Evolutionary conservation across 129 eudicot species (phyloP), one percentile per base, ranked within the genome.

Genomic region (Glebionis coronaria): DNA sequence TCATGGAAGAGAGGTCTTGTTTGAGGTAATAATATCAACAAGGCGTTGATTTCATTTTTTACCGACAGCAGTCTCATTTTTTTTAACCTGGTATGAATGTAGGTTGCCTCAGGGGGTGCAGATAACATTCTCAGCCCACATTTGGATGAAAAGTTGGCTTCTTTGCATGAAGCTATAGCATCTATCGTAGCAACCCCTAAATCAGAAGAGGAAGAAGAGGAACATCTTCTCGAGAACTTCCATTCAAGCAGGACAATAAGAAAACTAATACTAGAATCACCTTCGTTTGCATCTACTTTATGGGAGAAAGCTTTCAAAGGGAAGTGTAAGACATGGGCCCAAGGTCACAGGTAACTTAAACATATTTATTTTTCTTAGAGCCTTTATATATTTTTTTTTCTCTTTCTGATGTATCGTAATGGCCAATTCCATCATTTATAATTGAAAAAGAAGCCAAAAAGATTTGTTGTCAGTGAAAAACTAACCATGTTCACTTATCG

Each of bases 81-180:
- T 31, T n/a, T n/a, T 4, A 29, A 31, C 38, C 8, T 31, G 38
- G 38, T 31, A 4, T 31, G 9, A 31, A 31, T 71, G 73, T 50
- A 91, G 97, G 94, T 91, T 53, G 97, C 85, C 10, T 75, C 77
- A 57, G 94, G 97, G 56, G 97, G 97, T 15, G 78, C 81, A 27
- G 96, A 73, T 50, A 78, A 81, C 29, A 87, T 91, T 55, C 97
- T 91, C 68, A 86, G 56, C 44, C 83, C 92, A 6, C 67, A 70
- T 51, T 77, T 91, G 77, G 83, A 70, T 42, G 90, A 81, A 59
- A 87, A 87, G 72, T 70, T 91, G 79, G 63, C 38, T 3, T 31
- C 58, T 27, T 78, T 91, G 67, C 63, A 85, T 29, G 96, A 88
- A 77, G 67, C 80, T 40, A 61, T 91, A 55, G 88, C 94, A 49